Evolutionary conservation across 305 asterid genomes (phyloP).

Genomic region (Solanum hybrid): DNA sequence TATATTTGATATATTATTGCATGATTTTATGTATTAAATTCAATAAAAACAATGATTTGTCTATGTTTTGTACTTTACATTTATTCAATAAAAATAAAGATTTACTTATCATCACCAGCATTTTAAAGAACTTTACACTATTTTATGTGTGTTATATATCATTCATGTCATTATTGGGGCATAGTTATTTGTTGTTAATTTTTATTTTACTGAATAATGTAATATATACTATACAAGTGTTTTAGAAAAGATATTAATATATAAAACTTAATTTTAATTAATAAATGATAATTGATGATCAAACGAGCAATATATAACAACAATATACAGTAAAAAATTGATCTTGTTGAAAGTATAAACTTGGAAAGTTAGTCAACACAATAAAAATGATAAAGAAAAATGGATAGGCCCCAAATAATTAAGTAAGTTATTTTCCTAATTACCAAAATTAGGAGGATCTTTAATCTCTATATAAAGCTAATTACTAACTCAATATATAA

Average conservation of each 20-base stretch:
- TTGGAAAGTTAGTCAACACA: neutral
- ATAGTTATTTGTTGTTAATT: neutral
- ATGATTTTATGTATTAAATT: neutral
- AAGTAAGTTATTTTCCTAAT: neutral
- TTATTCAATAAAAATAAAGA: neutral
- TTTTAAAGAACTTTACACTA: neutral
- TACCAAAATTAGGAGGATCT: neutral
- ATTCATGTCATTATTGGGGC: neutral
- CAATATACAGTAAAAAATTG: neutral
- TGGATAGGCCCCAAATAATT: neutral
- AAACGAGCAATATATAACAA: neutral
- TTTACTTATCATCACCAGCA: neutral
- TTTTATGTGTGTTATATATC: neutral
- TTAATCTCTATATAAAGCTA: neutral
- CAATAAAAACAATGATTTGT: neutral
- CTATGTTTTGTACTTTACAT: neutral
- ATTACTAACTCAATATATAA: neutral
- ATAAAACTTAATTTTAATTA: neutral
- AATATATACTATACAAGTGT: neutral
- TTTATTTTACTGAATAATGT: neutral
- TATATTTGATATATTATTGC: neutral
- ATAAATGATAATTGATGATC: neutral
- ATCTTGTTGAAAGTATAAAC: neutral
- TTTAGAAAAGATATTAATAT: neutral
- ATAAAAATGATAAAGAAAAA: neutral